These are phyloP conservation scores for Plasmodium fragile DNA, from an alignment of 169 alveolate species.

Conservation along the genomic window DNA sequence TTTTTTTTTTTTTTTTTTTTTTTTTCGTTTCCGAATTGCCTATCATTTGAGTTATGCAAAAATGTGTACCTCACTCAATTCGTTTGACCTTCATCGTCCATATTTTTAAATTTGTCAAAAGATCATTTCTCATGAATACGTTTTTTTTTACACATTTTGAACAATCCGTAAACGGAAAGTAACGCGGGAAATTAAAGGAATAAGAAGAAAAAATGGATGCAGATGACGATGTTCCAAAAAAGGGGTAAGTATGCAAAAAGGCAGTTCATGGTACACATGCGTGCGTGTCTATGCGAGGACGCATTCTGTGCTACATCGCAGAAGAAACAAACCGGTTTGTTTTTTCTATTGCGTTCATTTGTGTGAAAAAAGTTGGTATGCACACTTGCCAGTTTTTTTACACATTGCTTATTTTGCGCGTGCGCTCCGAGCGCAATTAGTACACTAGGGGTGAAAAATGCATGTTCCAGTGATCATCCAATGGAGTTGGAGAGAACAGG, in stretches of 20 bases:
- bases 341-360: not conserved
- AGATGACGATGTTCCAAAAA: conserved; percentile 33
- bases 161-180: conserved; percentile 17
- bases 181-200: not conserved
- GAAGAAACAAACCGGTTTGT: not conserved
- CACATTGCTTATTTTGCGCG: not conserved
- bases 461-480: not conserved
- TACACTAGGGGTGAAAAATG: not conserved
- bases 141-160: conserved; percentile 33
- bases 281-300: not conserved
- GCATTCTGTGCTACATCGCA: not conserved
- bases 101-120: conserved; percentile 22
- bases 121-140: not conserved
- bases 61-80: not conserved
- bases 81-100: conserved; percentile 1
- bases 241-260: conserved; percentile 28
- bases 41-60: not conserved
- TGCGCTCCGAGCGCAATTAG: not conserved
- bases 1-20: not conserved
- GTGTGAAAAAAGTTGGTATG: not conserved
- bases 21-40: not conserved
- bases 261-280: not conserved
- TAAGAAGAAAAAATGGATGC: conserved; percentile 49
- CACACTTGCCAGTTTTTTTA: not conserved
- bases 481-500: not conserved